Evolutionary conservation across 2,329 filamentous ascomycete genomes (phyloP).

Genomic region (Geosmithia putterillii): DNA sequence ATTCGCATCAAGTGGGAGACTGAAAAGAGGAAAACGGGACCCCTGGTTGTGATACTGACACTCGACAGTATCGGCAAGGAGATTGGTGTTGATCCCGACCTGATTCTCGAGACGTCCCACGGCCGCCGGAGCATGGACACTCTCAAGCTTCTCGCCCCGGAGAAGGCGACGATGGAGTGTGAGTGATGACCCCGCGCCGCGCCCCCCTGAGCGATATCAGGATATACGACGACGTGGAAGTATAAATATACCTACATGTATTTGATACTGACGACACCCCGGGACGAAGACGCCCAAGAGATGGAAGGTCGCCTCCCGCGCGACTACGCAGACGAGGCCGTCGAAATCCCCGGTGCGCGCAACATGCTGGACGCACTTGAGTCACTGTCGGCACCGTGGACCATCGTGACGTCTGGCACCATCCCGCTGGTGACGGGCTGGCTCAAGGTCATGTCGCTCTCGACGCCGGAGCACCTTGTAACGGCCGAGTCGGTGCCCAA

Average conservation of each 20-base stretch:
- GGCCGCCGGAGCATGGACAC: constrained; percentile 83
- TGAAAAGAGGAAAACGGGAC: not conserved
- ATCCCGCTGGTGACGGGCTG: constrained; percentile 57
- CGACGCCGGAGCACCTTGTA: constrained; percentile 53
- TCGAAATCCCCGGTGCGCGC: constrained; percentile 77
- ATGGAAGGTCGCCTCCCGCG: constrained; percentile 70
- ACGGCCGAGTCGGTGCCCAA: constrained; percentile 63
- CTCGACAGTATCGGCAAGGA: constrained; percentile 58
- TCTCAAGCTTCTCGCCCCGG: constrained; percentile 64
- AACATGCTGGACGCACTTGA: constrained; percentile 57
- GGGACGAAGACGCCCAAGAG: constrained; percentile 71
- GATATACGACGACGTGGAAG: not conserved
- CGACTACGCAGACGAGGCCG: constrained; percentile 63
- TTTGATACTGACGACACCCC: too few species aligned
- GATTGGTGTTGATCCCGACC: constrained; percentile 70
- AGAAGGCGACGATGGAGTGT: constrained; percentile 91
- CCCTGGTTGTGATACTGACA: not conserved
- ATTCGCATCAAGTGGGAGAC: not conserved
- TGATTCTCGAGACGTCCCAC: constrained; percentile 84
- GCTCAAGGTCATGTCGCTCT: constrained; percentile 54
- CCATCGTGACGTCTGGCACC: constrained; percentile 72
- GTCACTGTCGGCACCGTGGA: constrained; percentile 56
- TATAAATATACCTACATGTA: too few species aligned
- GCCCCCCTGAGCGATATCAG: not conserved
- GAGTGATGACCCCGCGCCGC: constrained; percentile 26